phyloP scores from a whole-genome alignment of 2,329 filamentous ascomycete genomes.

The Ophiostoma ulmi region DNA sequence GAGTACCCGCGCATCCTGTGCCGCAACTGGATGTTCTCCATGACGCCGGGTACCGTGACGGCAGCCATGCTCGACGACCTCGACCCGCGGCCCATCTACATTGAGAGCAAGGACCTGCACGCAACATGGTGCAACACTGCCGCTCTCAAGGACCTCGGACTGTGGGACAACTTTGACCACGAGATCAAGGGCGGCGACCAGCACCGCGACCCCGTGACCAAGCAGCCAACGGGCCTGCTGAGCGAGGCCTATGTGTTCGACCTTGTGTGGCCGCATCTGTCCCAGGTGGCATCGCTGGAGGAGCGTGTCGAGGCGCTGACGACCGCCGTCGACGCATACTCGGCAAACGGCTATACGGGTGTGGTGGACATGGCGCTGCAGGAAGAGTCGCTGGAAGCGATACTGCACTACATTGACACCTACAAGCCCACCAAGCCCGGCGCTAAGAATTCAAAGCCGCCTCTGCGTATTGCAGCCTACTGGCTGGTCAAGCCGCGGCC shows the following conservation, averaged over 20 bases:
- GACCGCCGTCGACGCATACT: slow-evolving; percentile 46
- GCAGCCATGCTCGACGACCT: slow-evolving; percentile 49
- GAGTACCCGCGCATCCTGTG: slow-evolving; percentile 45
- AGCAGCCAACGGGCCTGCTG: slow-evolving; percentile 47
- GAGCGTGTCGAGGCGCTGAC: slow-evolving; percentile 45
- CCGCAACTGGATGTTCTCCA: slow-evolving; percentile 52
- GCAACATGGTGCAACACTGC: slow-evolving; percentile 52
- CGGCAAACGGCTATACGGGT: slow-evolving; percentile 49
- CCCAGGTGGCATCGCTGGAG: slow-evolving; percentile 43
- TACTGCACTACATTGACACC: slow-evolving; percentile 38
- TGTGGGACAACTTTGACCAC: slow-evolving; percentile 40
- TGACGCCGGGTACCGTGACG: slow-evolving; percentile 47
- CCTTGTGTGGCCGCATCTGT: slow-evolving; percentile 52
- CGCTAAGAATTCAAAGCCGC: neutral
- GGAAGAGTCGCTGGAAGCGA: slow-evolving; percentile 48
- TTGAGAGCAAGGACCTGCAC: slow-evolving; percentile 55
- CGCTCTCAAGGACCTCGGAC: slow-evolving; percentile 46
- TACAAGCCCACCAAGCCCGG: neutral
- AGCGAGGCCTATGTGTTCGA: slow-evolving; percentile 50
- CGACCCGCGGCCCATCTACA: slow-evolving; percentile 46
- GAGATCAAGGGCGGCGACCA: slow-evolving; percentile 45
- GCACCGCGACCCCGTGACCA: slow-evolving; percentile 41
- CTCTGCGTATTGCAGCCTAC: slow-evolving; percentile 50
- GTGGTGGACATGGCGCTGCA: slow-evolving; percentile 57
- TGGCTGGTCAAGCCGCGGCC: slow-evolving; percentile 50